Evolutionary conservation across 1,139 yeast species (phyloP).

Genomic region (Kurtzmaniella quercitrusa): DNA sequence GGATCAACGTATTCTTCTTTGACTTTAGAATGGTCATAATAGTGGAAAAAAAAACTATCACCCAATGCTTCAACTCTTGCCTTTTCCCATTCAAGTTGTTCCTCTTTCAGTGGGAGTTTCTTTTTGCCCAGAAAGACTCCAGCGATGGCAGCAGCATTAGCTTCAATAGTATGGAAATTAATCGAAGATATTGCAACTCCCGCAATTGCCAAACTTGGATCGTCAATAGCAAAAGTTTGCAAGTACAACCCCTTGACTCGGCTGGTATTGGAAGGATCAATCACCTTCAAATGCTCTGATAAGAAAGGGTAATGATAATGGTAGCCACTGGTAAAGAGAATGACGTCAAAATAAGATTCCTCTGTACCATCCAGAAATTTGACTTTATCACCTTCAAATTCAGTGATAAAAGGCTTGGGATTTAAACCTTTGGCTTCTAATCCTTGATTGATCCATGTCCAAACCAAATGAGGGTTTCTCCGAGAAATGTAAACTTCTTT

Average conservation of each 20-base stretch:
- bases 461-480: conserved; percentile 26
- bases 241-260: conserved; percentile 35
- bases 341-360: conserved; percentile 23
- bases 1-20: conserved; percentile 20
- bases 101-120: conserved; percentile 24
- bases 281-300: conserved; percentile 16
- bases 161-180: conserved; percentile 41
- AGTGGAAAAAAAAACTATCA: conserved; percentile 22
- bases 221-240: conserved; percentile 36
- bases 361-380: conserved; percentile 26
- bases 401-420: conserved; percentile 25
- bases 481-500: conserved; percentile 35
- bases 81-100: conserved; percentile 28
- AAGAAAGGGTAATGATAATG: conserved; percentile 36
- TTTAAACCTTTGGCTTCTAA: conserved; percentile 32
- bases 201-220: conserved; percentile 39
- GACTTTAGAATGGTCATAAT: conserved; percentile 19
- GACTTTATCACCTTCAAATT: conserved; percentile 20
- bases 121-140: conserved; percentile 41
- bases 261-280: conserved; percentile 22
- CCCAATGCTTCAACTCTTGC: conserved; percentile 18
- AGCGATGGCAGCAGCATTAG: conserved; percentile 42
- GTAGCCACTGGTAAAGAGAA: conserved; percentile 35
- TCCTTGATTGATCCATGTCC: conserved; percentile 33
- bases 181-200: conserved; percentile 38